Percentiles rank a stretch among this genome's conserved stretches.
Evolutionary conservation across 139 green algal genomes (phyloP).

Genomic region (Trebouxia sp.): DNA sequence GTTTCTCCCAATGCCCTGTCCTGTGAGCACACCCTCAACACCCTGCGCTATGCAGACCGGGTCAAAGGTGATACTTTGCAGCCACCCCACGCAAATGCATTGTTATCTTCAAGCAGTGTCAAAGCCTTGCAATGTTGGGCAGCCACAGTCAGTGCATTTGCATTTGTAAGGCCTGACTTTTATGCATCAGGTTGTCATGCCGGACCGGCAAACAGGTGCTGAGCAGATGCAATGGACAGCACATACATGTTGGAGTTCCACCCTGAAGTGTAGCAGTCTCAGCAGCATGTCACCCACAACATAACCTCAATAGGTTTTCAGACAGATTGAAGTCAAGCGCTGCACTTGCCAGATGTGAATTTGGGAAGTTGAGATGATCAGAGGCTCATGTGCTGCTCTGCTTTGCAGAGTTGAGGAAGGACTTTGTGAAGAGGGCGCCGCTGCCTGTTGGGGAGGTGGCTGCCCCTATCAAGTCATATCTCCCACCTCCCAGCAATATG

Average conservation of each 20-base stretch:
- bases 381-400: not conserved
- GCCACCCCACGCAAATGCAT: not conserved
- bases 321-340: no score
- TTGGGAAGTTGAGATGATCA: no score
- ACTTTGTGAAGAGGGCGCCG: slow-evolving; percentile 4
- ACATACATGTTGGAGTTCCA: no score
- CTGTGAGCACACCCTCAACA: slow-evolving; percentile 99
- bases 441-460: not conserved
- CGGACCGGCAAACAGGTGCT: no score
- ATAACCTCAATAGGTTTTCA: no score
- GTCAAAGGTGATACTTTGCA: slow-evolving; percentile 71
- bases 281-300: no score
- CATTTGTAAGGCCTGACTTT: no score
- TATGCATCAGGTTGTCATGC: no score
- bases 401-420: slow-evolving; percentile 16
- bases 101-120: not conserved
- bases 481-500: slow-evolving; percentile 1
- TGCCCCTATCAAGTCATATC: not conserved
- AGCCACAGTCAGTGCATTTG: not conserved
- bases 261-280: no score
- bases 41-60: slow-evolving; percentile 95
- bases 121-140: not conserved
- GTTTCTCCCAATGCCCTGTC: slow-evolving; percentile 83
- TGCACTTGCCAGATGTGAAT: no score
- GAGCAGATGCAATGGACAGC: no score